Percentiles rank a stretch among this genome's conserved stretches.
phyloP scores from a whole-genome alignment of 495 filamentous ascomycete genomes.

The Lentithecium fluviatile region DNA sequence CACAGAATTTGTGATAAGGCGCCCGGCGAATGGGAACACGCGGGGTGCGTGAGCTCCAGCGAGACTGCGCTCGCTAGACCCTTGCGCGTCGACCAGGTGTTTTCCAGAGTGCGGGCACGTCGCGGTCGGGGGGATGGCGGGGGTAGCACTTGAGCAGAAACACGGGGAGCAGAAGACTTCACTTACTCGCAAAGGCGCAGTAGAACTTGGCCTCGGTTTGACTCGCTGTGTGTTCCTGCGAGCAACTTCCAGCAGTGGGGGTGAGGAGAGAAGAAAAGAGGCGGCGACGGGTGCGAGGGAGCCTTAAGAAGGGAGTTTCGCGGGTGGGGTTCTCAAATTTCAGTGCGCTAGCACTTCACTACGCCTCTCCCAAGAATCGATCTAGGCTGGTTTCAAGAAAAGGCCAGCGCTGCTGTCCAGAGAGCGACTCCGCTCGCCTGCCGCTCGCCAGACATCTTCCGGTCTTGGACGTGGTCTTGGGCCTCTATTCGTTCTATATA shows the following conservation, averaged over 20 bases:
- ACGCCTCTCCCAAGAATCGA: conserved; percentile 23
- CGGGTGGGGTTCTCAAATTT: conserved; percentile 29
- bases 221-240: conserved; percentile 19
- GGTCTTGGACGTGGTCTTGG: conserved; percentile 19
- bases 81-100: conserved; percentile 22
- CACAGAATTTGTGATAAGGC: conserved; percentile 33
- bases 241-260: conserved; percentile 19
- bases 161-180: neutral
- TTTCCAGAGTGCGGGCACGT: neutral
- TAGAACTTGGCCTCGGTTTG: neutral
- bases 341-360: conserved; percentile 29
- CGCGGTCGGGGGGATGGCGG: conserved; percentile 12
- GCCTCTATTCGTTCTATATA: conserved; percentile 3
- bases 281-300: conserved; percentile 3
- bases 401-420: conserved; percentile 10
- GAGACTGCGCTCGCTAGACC: conserved; percentile 31
- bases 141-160: conserved; percentile 18
- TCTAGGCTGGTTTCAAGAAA: conserved; percentile 21
- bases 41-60: no score
- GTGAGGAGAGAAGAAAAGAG: conserved; percentile 11
- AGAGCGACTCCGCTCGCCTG: conserved; percentile 23
- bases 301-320: conserved; percentile 26
- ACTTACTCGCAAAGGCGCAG: conserved; percentile 27
- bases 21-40: conserved; percentile 30
- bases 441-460: conserved; percentile 17